Base-by-base conservation (phyloP, 2,329 filamentous ascomycete genomes). In the Aspergillus pseudoglaucus region DNA sequence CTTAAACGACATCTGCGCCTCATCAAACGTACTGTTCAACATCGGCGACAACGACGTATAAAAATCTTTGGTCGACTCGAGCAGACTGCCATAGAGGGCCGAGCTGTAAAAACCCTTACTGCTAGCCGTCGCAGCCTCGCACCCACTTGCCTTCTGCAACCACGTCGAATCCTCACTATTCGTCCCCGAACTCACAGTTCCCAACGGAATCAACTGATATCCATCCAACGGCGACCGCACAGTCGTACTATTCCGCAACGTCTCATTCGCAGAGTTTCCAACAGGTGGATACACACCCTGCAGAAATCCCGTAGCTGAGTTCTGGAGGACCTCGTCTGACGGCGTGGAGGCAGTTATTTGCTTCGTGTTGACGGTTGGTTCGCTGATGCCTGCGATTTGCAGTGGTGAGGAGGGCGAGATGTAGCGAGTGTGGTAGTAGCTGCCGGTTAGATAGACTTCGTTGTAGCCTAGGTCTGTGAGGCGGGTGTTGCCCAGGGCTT, bases 261-360 rank as follows among this genome's bases (percentile, higher is more conserved):
- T 81, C 68, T 87, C 77, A 32, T 75, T 69, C 8, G 76, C 75
- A 1, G 72, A 63, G 5, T 68, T 63, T 2, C 82, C 82, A 1
- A 84, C 81, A 1, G 90, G 88, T 8, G 90, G 90, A 64, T 95
- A 96, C 17, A 96, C 76, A 25, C 83, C 89, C 71, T 95, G 90
- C 25, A 91, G 71, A 72, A 95, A 95, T 27, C 81, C 86, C 41
- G 80, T 75, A 49, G 88, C 88, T 2, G 88, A 91, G 69, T 81
- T 87, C 65, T 90, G 85, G 25, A 96, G 78, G 15, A 95, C 88
- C 39, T 76, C 77, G 67, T 95, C 87, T 47, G 79, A 71, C 0
- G 90, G 88, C 0, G 89, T 79, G 12, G 82, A 83, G 47, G 88
- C 81, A 47, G 75, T 76, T 55, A 96, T 73, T 72, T 95, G 88